Percentiles rank a stretch among this genome's conserved stretches.
Evolutionary conservation across 2,329 filamentous ascomycete species (phyloP).

Genomic region (Cucurbitaria berberidis): DNA sequence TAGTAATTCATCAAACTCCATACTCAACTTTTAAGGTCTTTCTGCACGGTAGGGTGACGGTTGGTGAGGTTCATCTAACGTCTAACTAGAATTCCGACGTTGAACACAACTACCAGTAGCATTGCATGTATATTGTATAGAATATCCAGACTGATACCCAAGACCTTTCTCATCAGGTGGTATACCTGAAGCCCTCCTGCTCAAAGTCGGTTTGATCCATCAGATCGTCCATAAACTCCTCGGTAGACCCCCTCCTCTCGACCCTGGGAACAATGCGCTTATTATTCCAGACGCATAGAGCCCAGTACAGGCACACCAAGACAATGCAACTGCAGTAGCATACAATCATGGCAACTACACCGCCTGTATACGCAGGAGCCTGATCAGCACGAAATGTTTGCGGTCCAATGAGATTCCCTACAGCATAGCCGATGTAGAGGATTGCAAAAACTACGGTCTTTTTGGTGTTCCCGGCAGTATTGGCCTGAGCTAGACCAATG

Average conservation of each 20-base stretch:
- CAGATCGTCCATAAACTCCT: constrained; percentile 5
- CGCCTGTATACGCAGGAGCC: constrained; percentile 40
- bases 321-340: constrained; percentile 49
- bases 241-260: neutral
- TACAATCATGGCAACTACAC: constrained; percentile 51
- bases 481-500: constrained; percentile 35
- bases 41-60: too few relatives aligned
- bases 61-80: too few relatives aligned
- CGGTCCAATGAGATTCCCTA: constrained; percentile 48
- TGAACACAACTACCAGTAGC: too few relatives aligned
- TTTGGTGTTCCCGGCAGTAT: constrained; percentile 41
- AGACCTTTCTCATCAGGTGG: constrained; percentile 1
- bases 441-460: constrained; percentile 62
- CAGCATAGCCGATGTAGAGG: constrained; percentile 48
- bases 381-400: constrained; percentile 47
- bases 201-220: constrained; percentile 20
- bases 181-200: constrained; percentile 19
- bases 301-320: neutral
- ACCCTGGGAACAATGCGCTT: neutral
- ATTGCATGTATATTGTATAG: too few relatives aligned
- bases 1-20: too few relatives aligned
- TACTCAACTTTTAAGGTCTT: too few relatives aligned
- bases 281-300: neutral
- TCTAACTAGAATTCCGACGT: too few relatives aligned
- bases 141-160: too few relatives aligned